These are phyloP conservation scores for Mentha longifolia DNA, from an alignment of 257 asterid genomes.

Conservation along the genomic window DNA sequence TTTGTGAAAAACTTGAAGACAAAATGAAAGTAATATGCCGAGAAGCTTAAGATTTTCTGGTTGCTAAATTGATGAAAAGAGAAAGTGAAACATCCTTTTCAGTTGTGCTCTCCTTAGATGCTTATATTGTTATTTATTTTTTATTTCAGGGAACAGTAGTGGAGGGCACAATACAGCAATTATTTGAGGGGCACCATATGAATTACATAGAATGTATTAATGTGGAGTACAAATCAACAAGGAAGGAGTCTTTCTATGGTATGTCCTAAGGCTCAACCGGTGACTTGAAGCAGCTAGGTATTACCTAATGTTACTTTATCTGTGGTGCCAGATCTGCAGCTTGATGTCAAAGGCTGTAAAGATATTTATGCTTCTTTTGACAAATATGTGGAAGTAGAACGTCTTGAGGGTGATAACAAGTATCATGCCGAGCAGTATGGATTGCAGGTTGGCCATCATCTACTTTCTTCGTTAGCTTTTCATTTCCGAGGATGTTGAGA, in stretches of 20 bases:
- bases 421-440: conserved; percentile 78
- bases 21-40: conserved; percentile 70
- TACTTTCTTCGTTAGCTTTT: conserved; percentile 26
- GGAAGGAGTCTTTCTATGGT: conserved; percentile 92
- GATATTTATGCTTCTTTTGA: conserved; percentile 86
- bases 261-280: conserved; percentile 24
- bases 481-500: conserved; percentile 13
- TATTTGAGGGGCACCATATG: conserved; percentile 93
- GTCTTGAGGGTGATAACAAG: conserved; percentile 80
- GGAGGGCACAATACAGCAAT: conserved; percentile 83
- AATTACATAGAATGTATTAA: conserved; percentile 82
- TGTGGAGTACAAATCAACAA: conserved; percentile 82
- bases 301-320: conserved; percentile 29
- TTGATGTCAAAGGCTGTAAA: conserved; percentile 80
- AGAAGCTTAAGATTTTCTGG: conserved; percentile 24
- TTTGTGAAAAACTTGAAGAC: conserved; percentile 88
- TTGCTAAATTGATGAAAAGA: conserved; percentile 22
- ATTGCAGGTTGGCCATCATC: conserved; percentile 59
- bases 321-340: conserved; percentile 68
- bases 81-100: conserved; percentile 1
- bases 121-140: conserved; percentile 19
- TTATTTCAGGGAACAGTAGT: conserved; percentile 75
- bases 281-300: conserved; percentile 27
- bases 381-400: conserved; percentile 84
- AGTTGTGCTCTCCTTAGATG: conserved; percentile 9